Evolutionary conservation across 2,329 filamentous ascomycete species (phyloP).

Genomic region (Pseudomassariella vexata): DNA sequence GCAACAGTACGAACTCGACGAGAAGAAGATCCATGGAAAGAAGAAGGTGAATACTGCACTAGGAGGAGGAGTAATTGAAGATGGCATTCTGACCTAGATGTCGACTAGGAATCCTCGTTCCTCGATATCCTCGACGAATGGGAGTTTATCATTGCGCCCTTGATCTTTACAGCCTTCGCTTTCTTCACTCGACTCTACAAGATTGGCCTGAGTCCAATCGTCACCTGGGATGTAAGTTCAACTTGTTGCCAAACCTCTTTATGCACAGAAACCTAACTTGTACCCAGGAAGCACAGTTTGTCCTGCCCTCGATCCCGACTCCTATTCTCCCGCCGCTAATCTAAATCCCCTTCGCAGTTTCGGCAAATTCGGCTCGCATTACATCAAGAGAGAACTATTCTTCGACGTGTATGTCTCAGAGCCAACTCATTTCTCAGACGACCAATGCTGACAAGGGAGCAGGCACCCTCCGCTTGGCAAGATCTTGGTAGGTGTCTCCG

Average conservation of each 20-base stretch:
- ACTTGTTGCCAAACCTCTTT: too few species aligned
- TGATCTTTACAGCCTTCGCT: constrained; percentile 56
- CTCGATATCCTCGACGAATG: constrained; percentile 58
- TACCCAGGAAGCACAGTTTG: constrained; percentile 53
- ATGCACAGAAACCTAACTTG: too few species aligned
- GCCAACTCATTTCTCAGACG: constrained; percentile 3
- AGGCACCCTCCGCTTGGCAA: constrained; percentile 84
- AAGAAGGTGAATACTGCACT: constrained; percentile 52
- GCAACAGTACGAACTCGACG: constrained; percentile 41
- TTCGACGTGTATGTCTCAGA: constrained; percentile 58
- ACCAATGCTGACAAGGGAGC: constrained; percentile 13
- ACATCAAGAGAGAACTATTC: constrained; percentile 98
- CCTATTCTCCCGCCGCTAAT: constrained; percentile 20
- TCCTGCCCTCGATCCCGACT: constrained; percentile 11
- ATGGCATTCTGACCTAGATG: too few species aligned
- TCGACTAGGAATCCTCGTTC: constrained; percentile 44
- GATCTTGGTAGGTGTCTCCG: constrained; percentile 95
- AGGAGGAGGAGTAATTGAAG: too few species aligned
- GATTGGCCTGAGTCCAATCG: constrained; percentile 62
- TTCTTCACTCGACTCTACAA: constrained; percentile 65
- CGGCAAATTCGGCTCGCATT: constrained; percentile 97
- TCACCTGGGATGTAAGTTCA: constrained; percentile 53
- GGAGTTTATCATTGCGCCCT: constrained; percentile 55
- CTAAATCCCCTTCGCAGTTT: constrained; percentile 48
- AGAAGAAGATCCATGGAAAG: constrained; percentile 50